Percentiles rank a stretch among this genome's conserved stretches.
These are phyloP conservation scores for Cucurbita maxima DNA, from an alignment of 306 rosid genomes.

Conservation along the genomic window DNA sequence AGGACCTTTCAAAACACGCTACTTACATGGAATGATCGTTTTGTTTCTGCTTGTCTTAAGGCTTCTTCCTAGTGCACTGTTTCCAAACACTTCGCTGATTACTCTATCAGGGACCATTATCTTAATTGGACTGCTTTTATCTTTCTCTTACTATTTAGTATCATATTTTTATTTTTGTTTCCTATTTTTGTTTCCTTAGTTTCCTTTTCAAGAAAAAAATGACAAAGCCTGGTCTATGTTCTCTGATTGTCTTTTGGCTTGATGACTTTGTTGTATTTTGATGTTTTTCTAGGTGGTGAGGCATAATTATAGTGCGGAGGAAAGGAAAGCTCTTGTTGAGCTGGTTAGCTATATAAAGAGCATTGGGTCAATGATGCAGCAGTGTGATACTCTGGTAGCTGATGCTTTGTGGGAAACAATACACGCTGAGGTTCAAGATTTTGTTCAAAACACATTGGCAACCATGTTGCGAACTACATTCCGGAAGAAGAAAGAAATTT, in stretches of 20 bases:
- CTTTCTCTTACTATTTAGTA: too few relatives aligned
- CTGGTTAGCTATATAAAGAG: slow-evolving; percentile 93
- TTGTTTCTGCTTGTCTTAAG: too few relatives aligned
- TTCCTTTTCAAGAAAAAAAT: neutral
- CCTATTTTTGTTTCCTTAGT: too few relatives aligned
- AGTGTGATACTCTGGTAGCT: slow-evolving; percentile 77
- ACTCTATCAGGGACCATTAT: too few relatives aligned
- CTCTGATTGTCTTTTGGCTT: neutral
- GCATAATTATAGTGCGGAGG: slow-evolving; percentile 75
- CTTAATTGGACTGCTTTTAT: too few relatives aligned
- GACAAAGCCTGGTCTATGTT: neutral
- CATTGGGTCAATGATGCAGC: slow-evolving; percentile 93
- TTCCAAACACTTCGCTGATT: too few relatives aligned
- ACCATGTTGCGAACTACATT: slow-evolving; percentile 86
- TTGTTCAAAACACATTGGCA: slow-evolving; percentile 92
- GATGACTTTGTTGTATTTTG: neutral
- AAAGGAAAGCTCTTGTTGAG: slow-evolving; percentile 82
- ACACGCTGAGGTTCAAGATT: slow-evolving; percentile 98
- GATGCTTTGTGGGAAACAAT: slow-evolving; percentile 99
- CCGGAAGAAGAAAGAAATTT: slow-evolving; percentile 92
- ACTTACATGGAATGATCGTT: too few relatives aligned
- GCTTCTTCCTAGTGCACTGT: too few relatives aligned
- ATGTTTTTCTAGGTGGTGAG: slow-evolving; percentile 63
- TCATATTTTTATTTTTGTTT: too few relatives aligned
- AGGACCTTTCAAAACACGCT: too few relatives aligned